Conservation (phyloP, 352 stramenopile species). For the Phytophthora sansomeana region DNA sequence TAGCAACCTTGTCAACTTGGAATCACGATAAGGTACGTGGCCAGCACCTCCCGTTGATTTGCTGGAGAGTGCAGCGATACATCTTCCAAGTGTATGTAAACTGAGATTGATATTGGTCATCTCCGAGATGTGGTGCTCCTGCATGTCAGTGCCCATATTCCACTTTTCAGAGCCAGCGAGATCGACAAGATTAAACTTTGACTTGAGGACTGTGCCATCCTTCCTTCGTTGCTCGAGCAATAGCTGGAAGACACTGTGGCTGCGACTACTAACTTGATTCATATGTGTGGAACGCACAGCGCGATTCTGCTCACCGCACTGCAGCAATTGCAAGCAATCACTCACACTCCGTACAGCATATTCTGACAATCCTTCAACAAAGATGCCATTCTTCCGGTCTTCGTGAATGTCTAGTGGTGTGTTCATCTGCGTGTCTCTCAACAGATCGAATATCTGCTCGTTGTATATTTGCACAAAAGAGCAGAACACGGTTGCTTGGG, state of each 20-base stretch:
- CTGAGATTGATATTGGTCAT: constrained; percentile 96
- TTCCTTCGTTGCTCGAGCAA: constrained; percentile 79
- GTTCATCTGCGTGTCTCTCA: constrained; percentile 84
- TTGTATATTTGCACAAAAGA: constrained; percentile 94
- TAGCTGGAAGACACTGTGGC: constrained; percentile 92
- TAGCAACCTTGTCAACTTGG: constrained; percentile 93
- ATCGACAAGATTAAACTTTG: constrained; percentile 96
- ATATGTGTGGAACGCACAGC: constrained; percentile 92
- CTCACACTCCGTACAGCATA: constrained; percentile 87
- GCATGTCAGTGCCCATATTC: constrained; percentile 87
- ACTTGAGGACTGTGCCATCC: constrained; percentile 81
- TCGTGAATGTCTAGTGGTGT: constrained; percentile 87
- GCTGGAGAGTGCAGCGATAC: constrained; percentile 82
- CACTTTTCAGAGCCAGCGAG: constrained; percentile 95
- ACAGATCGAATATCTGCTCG: constrained; percentile 91
- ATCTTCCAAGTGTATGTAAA: constrained; percentile 91
- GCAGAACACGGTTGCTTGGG: constrained; percentile 68
- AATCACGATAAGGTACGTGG: constrained; percentile 94
- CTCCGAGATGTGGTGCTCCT: constrained; percentile 89
- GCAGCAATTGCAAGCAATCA: constrained; percentile 89
- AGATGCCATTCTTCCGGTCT: constrained; percentile 87
- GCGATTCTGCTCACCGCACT: constrained; percentile 85
- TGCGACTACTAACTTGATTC: constrained; percentile 91
- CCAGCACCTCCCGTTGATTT: constrained; percentile 36
- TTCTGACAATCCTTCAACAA: constrained; percentile 92